Percentiles rank a stretch among this genome's conserved stretches.
Conservation (phyloP, 2,329 filamentous ascomycete species). For the Fusarium papillatum region DNA sequence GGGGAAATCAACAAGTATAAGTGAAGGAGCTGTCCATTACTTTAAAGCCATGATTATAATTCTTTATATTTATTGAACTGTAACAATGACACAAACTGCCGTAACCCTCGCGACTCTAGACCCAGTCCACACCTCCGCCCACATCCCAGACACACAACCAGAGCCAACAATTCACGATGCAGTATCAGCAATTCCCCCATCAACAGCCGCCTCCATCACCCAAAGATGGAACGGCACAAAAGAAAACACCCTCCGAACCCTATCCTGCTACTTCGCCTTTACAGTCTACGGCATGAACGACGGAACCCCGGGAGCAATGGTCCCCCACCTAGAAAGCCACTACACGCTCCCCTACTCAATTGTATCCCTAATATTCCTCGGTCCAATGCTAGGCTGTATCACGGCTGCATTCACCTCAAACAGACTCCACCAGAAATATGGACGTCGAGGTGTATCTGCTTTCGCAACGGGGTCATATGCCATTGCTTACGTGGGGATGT, state of each 20-base stretch:
- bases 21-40: neutral
- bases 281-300: constrained; percentile 20
- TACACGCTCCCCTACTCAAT: constrained; percentile 7
- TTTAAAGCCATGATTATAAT: neutral
- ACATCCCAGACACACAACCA: neutral
- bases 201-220: neutral
- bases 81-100: neutral
- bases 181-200: neutral
- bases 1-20: neutral
- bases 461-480: neutral
- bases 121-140: neutral
- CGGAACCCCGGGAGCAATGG: constrained; percentile 8
- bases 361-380: constrained; percentile 6
- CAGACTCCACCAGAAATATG: neutral
- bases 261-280: constrained; percentile 9
- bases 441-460: neutral
- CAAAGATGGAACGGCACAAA: constrained; percentile 7
- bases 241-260: neutral
- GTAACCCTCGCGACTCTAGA: neutral
- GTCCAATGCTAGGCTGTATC: constrained; percentile 2
- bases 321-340: neutral
- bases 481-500: neutral
- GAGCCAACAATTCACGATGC: neutral
- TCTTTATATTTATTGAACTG: neutral
- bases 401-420: neutral